phyloP scores from a whole-genome alignment of 768 basidiomycete species.

The Fibroporia radiculosa region DNA sequence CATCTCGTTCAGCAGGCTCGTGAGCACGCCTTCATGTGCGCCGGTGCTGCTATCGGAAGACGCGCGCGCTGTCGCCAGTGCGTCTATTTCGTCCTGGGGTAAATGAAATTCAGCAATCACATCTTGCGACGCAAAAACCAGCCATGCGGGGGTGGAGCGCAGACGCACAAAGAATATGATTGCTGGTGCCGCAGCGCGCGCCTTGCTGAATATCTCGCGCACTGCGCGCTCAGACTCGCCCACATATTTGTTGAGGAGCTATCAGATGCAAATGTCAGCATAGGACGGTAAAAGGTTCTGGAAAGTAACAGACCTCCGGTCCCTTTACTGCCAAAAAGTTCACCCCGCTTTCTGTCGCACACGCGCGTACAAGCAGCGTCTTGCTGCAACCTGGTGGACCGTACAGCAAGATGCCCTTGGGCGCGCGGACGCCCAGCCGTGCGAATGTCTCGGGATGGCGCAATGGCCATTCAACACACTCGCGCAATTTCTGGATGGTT shows the following conservation, averaged over 20 bases:
- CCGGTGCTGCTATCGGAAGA: conserved; percentile 45
- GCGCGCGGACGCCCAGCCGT: conserved; percentile 80
- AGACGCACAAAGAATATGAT: conserved; percentile 92
- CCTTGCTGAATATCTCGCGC: conserved; percentile 92
- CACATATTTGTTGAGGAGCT: conserved; percentile 95
- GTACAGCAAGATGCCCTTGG: conserved; percentile 86
- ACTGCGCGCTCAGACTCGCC: conserved; percentile 96
- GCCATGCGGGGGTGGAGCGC: not conserved
- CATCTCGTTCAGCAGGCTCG: conserved; percentile 94
- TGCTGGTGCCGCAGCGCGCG: conserved; percentile 87
- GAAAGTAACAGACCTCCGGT: conserved; percentile 61
- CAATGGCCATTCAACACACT: conserved; percentile 95
- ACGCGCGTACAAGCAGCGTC: conserved; percentile 85
- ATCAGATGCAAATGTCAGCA: conserved; percentile 2
- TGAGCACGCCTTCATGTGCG: conserved; percentile 81
- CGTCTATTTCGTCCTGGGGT: conserved; percentile 91
- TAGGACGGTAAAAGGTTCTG: not conserved
- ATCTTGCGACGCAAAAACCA: not conserved
- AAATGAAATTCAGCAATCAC: too few relatives aligned
- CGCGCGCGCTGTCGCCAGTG: conserved; percentile 73
- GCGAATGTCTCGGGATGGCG: conserved; percentile 80
- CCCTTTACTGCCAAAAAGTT: conserved; percentile 98
- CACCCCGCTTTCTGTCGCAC: conserved; percentile 88
- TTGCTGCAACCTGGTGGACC: conserved; percentile 98
- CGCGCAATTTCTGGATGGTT: conserved; percentile 80